Conservation (phyloP, 306 rosid species). For the Cucurbita argyrosperma region DNA sequence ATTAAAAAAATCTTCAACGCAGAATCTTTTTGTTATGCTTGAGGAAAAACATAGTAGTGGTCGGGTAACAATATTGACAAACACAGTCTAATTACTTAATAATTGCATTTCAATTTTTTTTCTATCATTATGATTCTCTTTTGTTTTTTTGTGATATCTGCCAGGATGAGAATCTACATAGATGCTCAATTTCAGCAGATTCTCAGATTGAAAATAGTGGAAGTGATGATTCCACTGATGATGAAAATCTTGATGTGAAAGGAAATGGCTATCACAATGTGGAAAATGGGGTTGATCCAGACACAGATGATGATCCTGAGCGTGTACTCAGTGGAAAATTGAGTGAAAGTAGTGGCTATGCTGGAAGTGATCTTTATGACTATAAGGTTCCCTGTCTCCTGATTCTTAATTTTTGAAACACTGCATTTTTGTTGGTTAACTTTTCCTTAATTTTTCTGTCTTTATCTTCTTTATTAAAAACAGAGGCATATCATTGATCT, state of each 20-base stretch:
- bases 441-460: background rate
- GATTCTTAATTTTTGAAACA: background rate
- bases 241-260: conserved; percentile 62
- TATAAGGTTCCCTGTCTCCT: conserved; percentile 46
- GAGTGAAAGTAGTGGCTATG: conserved; percentile 98
- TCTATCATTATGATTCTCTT: background rate
- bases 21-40: background rate
- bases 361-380: conserved; percentile 94
- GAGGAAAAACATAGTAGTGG: background rate
- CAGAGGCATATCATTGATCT: background rate
- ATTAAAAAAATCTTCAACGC: background rate
- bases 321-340: conserved; percentile 84
- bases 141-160: conserved; percentile 4
- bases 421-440: background rate
- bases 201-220: conserved; percentile 84
- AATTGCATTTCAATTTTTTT: background rate
- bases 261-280: conserved; percentile 90
- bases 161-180: conserved; percentile 85
- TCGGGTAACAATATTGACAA: background rate
- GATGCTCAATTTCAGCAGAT: conserved; percentile 95
- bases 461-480: background rate
- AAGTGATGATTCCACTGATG: conserved; percentile 80
- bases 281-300: conserved; percentile 85
- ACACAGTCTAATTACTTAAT: background rate
- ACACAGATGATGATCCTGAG: conserved; percentile 80